phyloP scores from a whole-genome alignment of 2,329 filamentous ascomycete genomes.

The Akanthomyces dipterigenus region DNA sequence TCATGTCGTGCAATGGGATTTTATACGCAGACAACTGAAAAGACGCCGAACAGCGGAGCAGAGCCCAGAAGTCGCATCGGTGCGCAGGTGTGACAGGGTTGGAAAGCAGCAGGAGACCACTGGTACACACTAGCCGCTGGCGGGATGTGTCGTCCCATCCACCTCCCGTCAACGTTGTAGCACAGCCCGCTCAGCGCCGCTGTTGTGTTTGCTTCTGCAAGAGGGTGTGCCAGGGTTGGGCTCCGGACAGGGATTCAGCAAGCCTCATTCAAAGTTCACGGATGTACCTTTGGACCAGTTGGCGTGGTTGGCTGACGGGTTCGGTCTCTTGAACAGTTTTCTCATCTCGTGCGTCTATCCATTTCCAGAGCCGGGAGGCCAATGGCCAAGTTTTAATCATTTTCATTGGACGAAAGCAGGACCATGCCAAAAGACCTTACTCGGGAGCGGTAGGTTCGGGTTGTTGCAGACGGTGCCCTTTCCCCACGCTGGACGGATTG shows the following conservation, averaged over 20 bases:
- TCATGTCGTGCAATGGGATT: neutral
- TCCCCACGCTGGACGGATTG: neutral
- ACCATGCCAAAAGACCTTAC: too few relatives aligned
- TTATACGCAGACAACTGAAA: neutral
- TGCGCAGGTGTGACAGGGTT: neutral
- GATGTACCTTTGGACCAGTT: neutral
- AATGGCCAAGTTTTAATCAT: neutral
- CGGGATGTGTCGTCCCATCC: neutral
- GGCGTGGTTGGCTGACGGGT: neutral
- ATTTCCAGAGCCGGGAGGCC: neutral
- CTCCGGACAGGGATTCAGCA: neutral
- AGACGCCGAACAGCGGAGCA: neutral
- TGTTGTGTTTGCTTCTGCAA: neutral
- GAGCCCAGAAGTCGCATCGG: neutral
- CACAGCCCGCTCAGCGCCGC: neutral
- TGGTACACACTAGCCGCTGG: neutral
- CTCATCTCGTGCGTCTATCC: neutral
- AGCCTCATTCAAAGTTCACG: neutral
- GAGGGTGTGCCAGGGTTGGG: neutral
- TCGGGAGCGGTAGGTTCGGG: neutral
- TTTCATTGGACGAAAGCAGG: neutral
- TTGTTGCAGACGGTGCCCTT: neutral
- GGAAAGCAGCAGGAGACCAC: neutral
- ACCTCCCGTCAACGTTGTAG: conserved; percentile 4
- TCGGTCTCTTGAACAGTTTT: too few relatives aligned